A percentile compares a stretch with the other conserved stretches of the same genome.
Evolutionary conservation across 805 yeast genomes (phyloP).

Genomic region (Cyberlindnera galapagoensis): DNA sequence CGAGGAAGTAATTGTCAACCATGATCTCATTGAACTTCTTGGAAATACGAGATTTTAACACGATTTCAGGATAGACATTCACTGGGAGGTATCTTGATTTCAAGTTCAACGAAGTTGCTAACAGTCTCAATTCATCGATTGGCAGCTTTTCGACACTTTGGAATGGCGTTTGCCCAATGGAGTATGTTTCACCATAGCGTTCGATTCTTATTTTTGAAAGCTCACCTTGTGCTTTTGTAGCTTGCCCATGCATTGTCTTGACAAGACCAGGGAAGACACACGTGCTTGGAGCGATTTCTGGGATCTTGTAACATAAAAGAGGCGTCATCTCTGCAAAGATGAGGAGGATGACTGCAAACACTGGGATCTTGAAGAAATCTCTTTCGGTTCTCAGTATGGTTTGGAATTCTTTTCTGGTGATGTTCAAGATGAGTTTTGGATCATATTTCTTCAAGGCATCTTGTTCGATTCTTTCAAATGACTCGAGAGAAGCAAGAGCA

Average conservation of each 20-base stretch:
- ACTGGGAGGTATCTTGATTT: constrained; percentile 35
- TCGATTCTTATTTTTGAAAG: constrained; percentile 13
- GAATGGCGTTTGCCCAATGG: constrained; percentile 25
- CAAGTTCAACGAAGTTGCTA: constrained; percentile 32
- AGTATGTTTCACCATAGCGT: constrained; percentile 7
- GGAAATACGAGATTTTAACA: constrained; percentile 31
- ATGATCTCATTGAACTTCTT: constrained; percentile 36
- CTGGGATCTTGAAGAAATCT: constrained; percentile 44
- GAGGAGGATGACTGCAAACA: constrained; percentile 40
- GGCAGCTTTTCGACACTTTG: constrained; percentile 45
- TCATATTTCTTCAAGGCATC: constrained; percentile 24
- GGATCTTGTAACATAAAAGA: constrained; percentile 43
- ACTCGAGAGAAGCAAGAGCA: constrained; percentile 31
- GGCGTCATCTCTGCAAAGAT: constrained; percentile 52
- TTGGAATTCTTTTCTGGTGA: constrained; percentile 42
- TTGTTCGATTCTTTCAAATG: constrained; percentile 29
- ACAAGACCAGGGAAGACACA: constrained; percentile 41
- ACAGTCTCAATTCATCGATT: constrained; percentile 28
- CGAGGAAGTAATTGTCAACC: constrained; percentile 45
- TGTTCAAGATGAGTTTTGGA: constrained; percentile 25
- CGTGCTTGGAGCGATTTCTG: constrained; percentile 52
- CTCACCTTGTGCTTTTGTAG: constrained; percentile 14
- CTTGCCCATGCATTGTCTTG: constrained; percentile 27
- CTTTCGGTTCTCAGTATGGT: constrained; percentile 36
- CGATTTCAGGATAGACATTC: constrained; percentile 31